Base-by-base conservation (phyloP, 805 yeast species). In the Ogataea thermomethanolica region DNA sequence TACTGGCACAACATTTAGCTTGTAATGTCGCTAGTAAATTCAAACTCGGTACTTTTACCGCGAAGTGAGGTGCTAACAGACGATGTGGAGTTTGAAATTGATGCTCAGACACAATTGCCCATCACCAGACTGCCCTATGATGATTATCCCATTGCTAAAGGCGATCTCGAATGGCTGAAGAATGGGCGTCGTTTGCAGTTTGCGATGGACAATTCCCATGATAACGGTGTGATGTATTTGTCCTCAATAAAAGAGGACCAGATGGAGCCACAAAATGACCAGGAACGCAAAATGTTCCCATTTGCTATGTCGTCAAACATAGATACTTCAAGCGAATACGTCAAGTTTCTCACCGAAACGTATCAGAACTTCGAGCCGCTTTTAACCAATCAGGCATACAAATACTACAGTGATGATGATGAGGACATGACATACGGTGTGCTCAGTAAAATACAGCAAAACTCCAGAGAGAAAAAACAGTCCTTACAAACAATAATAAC, bases 311-410 rank as follows among this genome's bases (percentile, higher is more conserved):
- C 59, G 1, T 50, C 57, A n/a, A 58, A 66, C 14, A 59, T 69
- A 20, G 73, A 66, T 29, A 62, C 65, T 22, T 65, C 76, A 1
- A 51, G 54, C 6, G 62, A 62, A 15, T 80, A 73, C 49, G 52
- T 64, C 2, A 56, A 67, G 8, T 83, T 76, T 47, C 68, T 78
- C 28, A 71, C 71, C 22, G 56, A 66, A 8, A 50, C 77, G 10
- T 84, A 73, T 57, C 74, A 75, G 45, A 64, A 72, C 3, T 71
- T 80, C 46, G 79, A 79, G 47, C 63, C 67, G 2, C 49, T 76
- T 20, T 70, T 76, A 12, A 64, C 66, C n/a, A 66, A 72, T 41
- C 64, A 65, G 36, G 48, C 61, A 21, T 74, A 66, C 48, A 62
- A 69, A 14, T 59, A 59, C 60, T 37, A 67, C 57, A 50, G 50